Evolutionary conservation across 345 rosid species (phyloP), one percentile per base, ranked within the genome.

Genomic region (Excoecaria cochinchinensis): DNA sequence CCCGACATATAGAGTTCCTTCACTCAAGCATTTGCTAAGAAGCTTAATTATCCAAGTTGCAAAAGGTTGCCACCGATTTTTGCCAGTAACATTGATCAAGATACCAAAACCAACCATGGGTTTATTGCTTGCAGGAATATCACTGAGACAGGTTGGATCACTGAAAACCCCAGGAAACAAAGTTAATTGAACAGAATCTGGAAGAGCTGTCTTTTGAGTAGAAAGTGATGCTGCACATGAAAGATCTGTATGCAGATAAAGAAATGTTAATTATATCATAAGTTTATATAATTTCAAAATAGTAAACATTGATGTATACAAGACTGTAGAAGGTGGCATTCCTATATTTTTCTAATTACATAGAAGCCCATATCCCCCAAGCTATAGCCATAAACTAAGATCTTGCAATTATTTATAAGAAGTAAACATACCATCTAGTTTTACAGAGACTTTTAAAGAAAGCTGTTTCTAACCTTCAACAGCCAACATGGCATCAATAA

Each of bases 1-100:
- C 80, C 90, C 97, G 68, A 92, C 96, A 56, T 87, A 88, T 67
- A 95, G 86, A 60, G 95, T 91, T 81, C 98, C 99, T 82, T 95
- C 97, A 36, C 95, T 87, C 72, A 93, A 72, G 88, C 97, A 95
- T 86, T 87, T 93, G 77, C 82, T 89, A 80, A 95, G 85, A 84
- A 95, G 87, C 81, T 86, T 93, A 74, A 95, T 78, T 25, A 85
- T 83, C 94, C 97, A 89, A 56, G 91, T 85, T 16, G 94, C 90
- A 84, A 93, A 89, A 73, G 90, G 87, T 74, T 83, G 90, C 99
- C 96, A 95, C 83, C 97, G 86, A 69, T 71, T 71, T 80, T 76
- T 78, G 31, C 90, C 91, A 65, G 72, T 79, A 64, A 93, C 76
- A 81, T 90, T 87, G 74, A 95, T 70, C 82, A 88, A 76, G 71